These are phyloP conservation scores for Yamadazyma membranifaciens DNA, from an alignment of 1,139 yeast species.

Conservation along the genomic window DNA sequence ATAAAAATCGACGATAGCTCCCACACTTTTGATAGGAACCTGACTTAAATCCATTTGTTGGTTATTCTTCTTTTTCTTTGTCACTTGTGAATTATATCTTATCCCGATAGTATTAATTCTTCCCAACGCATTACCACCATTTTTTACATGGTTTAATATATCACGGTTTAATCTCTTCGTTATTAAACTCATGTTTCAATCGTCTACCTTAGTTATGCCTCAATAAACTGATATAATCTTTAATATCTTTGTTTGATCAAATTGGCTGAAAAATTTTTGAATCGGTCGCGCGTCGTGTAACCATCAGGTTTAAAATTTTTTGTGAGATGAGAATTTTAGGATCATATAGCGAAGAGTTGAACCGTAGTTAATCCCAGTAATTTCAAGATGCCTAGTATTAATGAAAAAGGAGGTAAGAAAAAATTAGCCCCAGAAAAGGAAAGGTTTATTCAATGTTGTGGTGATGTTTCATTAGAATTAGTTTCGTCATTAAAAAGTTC, in stretches of 20 bases:
- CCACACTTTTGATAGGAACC: conserved; percentile 40
- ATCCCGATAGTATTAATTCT: not conserved
- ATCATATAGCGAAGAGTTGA: no score
- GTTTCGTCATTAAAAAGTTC: conserved; percentile 74
- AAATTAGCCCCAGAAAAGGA: conserved; percentile 85
- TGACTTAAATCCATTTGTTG: conserved; percentile 32
- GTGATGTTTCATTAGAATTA: conserved; percentile 86
- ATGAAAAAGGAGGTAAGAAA: conserved; percentile 38
- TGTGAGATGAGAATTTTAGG: conserved; percentile 3
- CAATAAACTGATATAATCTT: no score
- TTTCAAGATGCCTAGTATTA: conserved; percentile 32
- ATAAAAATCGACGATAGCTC: conserved; percentile 45
- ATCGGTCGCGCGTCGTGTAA: conserved; percentile 2
- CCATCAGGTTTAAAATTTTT: not conserved
- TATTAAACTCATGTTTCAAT: no score
- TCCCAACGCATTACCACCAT: no score
- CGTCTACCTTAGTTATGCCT: no score
- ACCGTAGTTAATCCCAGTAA: not conserved
- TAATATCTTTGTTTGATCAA: no score
- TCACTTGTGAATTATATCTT: not conserved
- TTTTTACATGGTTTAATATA: no score
- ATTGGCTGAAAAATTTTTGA: conserved; percentile 2
- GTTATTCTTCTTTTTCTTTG: conserved; percentile 20
- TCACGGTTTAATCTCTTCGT: no score
- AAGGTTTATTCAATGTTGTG: conserved; percentile 87